Evolutionary conservation across 1,284 basidiomycete genomes (phyloP), one percentile per base, ranked within the genome.

Genomic region (Heterobasidion parviporum): DNA sequence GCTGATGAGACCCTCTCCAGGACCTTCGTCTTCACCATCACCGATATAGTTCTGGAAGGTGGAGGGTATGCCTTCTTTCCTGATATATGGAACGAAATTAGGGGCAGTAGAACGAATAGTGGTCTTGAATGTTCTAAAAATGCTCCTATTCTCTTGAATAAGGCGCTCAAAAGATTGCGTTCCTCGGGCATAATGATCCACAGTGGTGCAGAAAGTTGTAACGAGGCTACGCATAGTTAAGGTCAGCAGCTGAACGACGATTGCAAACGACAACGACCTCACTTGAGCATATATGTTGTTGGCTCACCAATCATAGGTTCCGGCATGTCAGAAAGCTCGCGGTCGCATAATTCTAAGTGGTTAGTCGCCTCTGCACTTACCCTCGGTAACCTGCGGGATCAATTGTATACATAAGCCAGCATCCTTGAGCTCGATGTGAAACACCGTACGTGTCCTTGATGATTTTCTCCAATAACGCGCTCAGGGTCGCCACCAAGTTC

Each of bases 401-500:
- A 26, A 26, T 2, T 10, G 10, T 16, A 15, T 18, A 10, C 10
- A 16, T 16, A 1, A 26, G 26, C 26, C 20, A 16, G 46, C 46
- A 18, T 48, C 53, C 15, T 18, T 38, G 33, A 10, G 2, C 14
- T 12, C 6, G 1, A 5, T 41, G 38, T 0, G 10, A 8, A 57
- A 33, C 43, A 46, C 5, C 14, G 36, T 61, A 85, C 85, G 74
- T 75, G 9, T 65, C 65, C 38, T 78, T 72, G 35, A 85, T 81
- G 14, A 80, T 69, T 0, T 67, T 60, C 3, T 80, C 74, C 16
- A 88, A 69, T 2, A 84, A 69, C 36, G 61, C 62, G 56, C 83
- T 83, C 5, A 86, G 69, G 54, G 74, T 74, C 10, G 68, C 61
- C 0, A 86, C 78, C 5, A 88, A 74, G 34, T 77, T 78, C 0